Conservation (phyloP, 768 basidiomycete genomes). For the Lentinula detonsa region DNA sequence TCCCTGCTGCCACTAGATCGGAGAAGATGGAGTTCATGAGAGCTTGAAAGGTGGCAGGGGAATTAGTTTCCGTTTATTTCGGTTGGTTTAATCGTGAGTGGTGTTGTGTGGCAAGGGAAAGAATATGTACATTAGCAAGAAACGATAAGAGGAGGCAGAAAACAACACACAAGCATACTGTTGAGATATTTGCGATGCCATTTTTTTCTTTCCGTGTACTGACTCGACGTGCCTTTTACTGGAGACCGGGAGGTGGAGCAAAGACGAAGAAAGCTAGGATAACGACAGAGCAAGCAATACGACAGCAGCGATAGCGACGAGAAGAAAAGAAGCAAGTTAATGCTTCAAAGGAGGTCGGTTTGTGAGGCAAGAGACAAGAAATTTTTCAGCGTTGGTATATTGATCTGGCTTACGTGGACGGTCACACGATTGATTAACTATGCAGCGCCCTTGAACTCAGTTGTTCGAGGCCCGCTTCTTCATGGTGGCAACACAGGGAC, state of each 20-base stretch:
- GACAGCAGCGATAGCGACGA: not conserved
- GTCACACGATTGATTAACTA: no score
- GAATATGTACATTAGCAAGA: conserved; percentile 8
- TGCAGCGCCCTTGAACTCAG: no score
- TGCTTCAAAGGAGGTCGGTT: conserved; percentile 8
- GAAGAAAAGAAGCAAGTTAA: conserved; percentile 20
- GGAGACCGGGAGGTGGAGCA: not conserved
- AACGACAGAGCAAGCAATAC: conserved; percentile 16
- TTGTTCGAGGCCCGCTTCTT: no score
- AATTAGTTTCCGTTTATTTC: no score
- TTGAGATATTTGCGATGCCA: conserved; percentile 73
- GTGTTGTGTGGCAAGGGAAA: not conserved
- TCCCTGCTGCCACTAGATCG: no score
- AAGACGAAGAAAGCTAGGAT: conserved; percentile 9
- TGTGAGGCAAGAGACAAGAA: not conserved
- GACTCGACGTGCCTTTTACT: not conserved
- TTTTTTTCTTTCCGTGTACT: conserved; percentile 21
- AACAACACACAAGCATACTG: conserved; percentile 75
- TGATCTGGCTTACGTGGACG: no score
- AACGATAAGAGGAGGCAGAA: conserved; percentile 2
- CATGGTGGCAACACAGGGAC: no score
- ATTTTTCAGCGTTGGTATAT: no score
- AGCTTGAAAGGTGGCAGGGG: no score
- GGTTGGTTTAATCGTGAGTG: no score
- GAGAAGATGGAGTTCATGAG: no score